These are phyloP conservation scores for Vitis labrusca DNA, from an alignment of 164 flowering plant species.

Conservation along the genomic window DNA sequence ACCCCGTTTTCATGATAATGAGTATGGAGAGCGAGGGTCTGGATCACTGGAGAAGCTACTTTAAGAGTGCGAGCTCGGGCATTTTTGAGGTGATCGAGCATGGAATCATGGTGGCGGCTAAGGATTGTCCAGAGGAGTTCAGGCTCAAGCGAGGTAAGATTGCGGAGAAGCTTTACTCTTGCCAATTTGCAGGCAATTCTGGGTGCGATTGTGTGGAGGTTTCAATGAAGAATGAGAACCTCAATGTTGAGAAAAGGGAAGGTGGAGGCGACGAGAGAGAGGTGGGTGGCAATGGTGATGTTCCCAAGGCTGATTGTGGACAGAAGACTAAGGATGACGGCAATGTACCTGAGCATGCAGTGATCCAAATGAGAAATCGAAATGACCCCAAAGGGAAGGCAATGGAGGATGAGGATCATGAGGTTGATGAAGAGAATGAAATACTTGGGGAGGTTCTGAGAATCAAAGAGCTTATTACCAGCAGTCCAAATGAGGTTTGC, in stretches of 20 bases:
- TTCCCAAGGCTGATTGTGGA: too few relatives aligned
- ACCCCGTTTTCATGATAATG: neutral
- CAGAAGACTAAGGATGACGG: too few relatives aligned
- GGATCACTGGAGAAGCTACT: slow-evolving; percentile 40
- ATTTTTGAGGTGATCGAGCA: slow-evolving; percentile 39
- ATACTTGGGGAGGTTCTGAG: slow-evolving; percentile 1
- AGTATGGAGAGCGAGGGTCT: slow-evolving; percentile 3
- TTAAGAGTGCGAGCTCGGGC: slow-evolving; percentile 20
- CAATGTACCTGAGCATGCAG: too few relatives aligned
- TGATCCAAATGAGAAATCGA: neutral
- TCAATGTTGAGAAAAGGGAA: neutral
- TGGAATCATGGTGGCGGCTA: slow-evolving; percentile 36
- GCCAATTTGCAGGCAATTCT: slow-evolving; percentile 19
- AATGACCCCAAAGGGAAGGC: neutral
- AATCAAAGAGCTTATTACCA: slow-evolving; percentile 1
- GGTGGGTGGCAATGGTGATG: neutral
- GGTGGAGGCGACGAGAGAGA: neutral
- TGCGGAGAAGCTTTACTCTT: slow-evolving; percentile 33
- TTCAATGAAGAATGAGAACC: neutral
- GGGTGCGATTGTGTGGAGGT: slow-evolving; percentile 32
- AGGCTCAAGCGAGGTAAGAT: slow-evolving; percentile 30
- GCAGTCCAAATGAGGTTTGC: neutral
- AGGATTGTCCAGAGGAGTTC: slow-evolving; percentile 37
- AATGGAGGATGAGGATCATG: neutral
- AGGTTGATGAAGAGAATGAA: neutral